A percentile compares a stretch with the other conserved stretches of the same genome.
phyloP scores from a whole-genome alignment of 2,329 filamentous ascomycete genomes.

The Talaromyces amestolkiae region DNA sequence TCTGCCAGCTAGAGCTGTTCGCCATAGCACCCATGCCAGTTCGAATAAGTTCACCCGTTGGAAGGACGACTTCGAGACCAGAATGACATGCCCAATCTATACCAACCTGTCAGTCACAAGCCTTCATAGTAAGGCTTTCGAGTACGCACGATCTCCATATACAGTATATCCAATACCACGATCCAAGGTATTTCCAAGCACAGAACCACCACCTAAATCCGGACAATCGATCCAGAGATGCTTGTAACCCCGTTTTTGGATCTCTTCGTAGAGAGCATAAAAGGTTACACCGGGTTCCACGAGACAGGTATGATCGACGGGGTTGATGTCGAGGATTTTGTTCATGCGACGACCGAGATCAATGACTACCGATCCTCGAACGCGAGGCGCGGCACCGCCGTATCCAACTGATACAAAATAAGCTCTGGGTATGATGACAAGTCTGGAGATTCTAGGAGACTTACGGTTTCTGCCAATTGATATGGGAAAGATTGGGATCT shows the following conservation, averaged over 20 bases:
- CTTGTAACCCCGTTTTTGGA: constrained; percentile 35
- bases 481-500: constrained; percentile 40
- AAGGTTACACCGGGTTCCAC: constrained; percentile 48
- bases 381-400: constrained; percentile 46
- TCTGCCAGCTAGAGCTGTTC: constrained; percentile 24
- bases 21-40: constrained; percentile 42
- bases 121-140: too few relatives aligned
- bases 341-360: constrained; percentile 44
- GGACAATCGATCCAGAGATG: constrained; percentile 44
- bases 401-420: constrained; percentile 26
- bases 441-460: background rate
- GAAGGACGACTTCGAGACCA: constrained; percentile 46
- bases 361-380: constrained; percentile 44
- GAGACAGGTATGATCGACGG: constrained; percentile 39
- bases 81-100: constrained; percentile 30
- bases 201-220: constrained; percentile 35
- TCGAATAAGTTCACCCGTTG: constrained; percentile 38
- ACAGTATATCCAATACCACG: constrained; percentile 35
- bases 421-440: background rate
- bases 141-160: constrained; percentile 36
- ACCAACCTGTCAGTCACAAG: background rate
- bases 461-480: constrained; percentile 38
- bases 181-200: constrained; percentile 37
- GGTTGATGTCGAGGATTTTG: constrained; percentile 37
- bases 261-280: constrained; percentile 39